Conservation (phyloP, 2,329 filamentous ascomycete species). For the Talaromyces albobiverticillius region DNA sequence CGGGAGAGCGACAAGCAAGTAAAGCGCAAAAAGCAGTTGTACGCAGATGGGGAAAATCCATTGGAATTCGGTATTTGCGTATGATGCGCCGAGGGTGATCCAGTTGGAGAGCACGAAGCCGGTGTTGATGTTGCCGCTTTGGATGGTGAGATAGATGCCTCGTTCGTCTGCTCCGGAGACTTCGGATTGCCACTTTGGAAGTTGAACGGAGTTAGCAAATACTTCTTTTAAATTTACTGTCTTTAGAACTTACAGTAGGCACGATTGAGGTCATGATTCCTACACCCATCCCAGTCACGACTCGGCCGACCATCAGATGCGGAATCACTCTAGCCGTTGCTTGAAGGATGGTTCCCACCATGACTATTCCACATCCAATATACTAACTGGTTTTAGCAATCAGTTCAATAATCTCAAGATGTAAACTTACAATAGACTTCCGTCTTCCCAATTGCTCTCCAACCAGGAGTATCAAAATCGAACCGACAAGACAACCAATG, state of each 20-base stretch:
- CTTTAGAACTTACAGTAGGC: background rate
- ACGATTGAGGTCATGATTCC: constrained; percentile 29
- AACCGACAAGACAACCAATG: background rate
- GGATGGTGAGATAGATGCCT: background rate
- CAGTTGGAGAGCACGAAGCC: background rate
- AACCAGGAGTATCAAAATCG: background rate
- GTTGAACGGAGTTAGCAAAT: background rate
- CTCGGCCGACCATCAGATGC: constrained; percentile 38
- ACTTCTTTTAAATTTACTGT: background rate
- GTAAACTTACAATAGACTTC: background rate
- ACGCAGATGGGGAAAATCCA: background rate
- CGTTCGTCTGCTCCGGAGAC: background rate
- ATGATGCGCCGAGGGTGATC: background rate
- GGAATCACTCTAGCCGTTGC: constrained; percentile 22
- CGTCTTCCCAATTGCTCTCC: background rate
- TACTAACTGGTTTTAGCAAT: background rate
- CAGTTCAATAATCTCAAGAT: background rate
- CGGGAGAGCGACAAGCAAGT: background rate
- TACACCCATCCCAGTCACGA: constrained; percentile 48
- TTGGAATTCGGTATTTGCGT: background rate
- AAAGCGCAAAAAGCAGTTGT: background rate
- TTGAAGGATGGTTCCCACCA: constrained; percentile 27
- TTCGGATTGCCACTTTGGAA: background rate
- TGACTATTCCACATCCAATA: background rate
- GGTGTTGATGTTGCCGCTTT: background rate